Percentiles rank a stretch among this genome's conserved stretches.
Evolutionary conservation across 352 stramenopile species (phyloP).

Genomic region (Pythium sp.): DNA sequence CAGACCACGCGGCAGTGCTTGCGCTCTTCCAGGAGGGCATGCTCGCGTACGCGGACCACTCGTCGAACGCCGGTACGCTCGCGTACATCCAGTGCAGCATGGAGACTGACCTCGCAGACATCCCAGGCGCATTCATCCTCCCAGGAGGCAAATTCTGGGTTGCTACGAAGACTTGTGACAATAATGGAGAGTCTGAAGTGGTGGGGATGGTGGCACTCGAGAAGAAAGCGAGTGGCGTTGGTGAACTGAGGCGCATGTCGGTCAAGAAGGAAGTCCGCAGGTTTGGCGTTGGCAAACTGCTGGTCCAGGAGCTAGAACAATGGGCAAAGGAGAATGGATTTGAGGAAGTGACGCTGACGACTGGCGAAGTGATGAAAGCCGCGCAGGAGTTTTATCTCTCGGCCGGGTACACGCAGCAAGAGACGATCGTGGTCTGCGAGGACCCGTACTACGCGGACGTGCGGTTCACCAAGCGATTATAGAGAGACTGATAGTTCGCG

Average conservation of each 20-base stretch:
- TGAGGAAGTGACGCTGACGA: conserved; percentile 35
- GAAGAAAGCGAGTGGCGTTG: conserved; percentile 12
- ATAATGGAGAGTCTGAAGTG: conserved; percentile 8
- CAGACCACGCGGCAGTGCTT: conserved; percentile 29
- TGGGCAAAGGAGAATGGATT: conserved; percentile 28
- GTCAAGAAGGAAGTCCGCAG: conserved; percentile 34
- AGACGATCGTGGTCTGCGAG: conserved; percentile 17
- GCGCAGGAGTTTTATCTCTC: conserved; percentile 31
- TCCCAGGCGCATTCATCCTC: conserved; percentile 33
- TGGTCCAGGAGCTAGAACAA: conserved; percentile 36
- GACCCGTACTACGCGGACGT: conserved; percentile 27
- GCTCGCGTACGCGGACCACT: conserved; percentile 32
- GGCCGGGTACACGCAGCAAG: conserved; percentile 24
- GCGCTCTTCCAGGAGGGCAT: conserved; percentile 39
- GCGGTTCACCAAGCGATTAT: conserved; percentile 27
- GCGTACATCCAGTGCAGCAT: conserved; percentile 34
- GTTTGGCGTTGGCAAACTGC: conserved; percentile 30
- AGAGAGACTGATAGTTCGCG: too few species aligned
- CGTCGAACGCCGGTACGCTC: conserved; percentile 19
- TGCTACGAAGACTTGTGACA: background rate
- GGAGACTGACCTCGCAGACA: conserved; percentile 31
- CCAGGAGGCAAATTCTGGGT: conserved; percentile 49
- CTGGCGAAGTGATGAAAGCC: conserved; percentile 23
- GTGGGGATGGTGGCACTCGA: conserved; percentile 26
- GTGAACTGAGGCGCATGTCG: conserved; percentile 43